Base-by-base conservation (phyloP, 345 rosid species). In the Nephelium lappaceum region DNA sequence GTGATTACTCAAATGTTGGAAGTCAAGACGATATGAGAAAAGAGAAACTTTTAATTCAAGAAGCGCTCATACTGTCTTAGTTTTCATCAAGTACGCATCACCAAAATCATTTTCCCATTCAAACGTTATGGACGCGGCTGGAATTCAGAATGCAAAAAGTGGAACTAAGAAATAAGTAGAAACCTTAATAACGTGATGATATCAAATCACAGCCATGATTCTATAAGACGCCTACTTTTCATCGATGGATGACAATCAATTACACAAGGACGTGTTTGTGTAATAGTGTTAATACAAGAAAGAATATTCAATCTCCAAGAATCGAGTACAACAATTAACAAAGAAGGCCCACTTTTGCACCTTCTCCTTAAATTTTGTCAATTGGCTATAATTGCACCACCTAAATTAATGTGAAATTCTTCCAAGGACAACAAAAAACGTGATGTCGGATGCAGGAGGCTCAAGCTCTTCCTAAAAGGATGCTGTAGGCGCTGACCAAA, bases 251-350 rank as follows among this genome's bases (percentile, higher is more conserved):
- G 43, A 41, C 2, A 41, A 41, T 41, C 43, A 41, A 41, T 41
- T 5, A 5, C 43, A 4, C 57, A 51, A 51, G 4, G 7, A 51
- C 57, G 18, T 51, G 18, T 51, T 31, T n/a, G n/a, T n/a, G 9
- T 43, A 5, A 49, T 58, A 8, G 23, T 60, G 23, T 15, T 55
- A 6, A 60, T 60, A 21, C 63, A 60, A 8, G 27, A 60, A 73
- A 14, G 49, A 72, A 60, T 60, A 41, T 19, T 15, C n/a, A 18
- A 53, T 19, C 25, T 51, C 14, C 2, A 57, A 38, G 23, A 57
- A 72, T 57, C 16, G 19, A 74, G 67, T 74, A 74, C 77, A 53
- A 42, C 10, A 3, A 23, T 23, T n/a, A 60, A 45, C 73, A 53
- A 66, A 63, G 49, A 36, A 16, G 58, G 1, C 16, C 5, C 3